phyloP scores from a whole-genome alignment of 1,139 yeast species.

The Magnusiomyces ingens region DNA sequence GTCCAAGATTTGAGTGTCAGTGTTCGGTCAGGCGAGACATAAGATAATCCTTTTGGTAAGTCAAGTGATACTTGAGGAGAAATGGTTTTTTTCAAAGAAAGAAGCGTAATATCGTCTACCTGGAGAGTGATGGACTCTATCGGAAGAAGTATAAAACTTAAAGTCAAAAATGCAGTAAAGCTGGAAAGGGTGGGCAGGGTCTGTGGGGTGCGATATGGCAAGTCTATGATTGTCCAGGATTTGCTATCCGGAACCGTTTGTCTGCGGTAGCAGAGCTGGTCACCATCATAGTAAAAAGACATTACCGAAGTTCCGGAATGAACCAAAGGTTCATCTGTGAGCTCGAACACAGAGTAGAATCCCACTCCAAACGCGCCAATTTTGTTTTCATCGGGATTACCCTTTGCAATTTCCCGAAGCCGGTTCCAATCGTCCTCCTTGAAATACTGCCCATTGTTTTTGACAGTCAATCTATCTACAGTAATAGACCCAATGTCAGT shows the following conservation, averaged over 20 bases:
- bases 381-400: conserved; percentile 83
- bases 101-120: conserved; percentile 28
- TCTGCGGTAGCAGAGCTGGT: conserved; percentile 34
- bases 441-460: conserved; percentile 35
- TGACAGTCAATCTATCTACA: conserved; percentile 29
- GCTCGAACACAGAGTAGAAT: conserved; percentile 95
- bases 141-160: conserved; percentile 35
- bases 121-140: conserved; percentile 28
- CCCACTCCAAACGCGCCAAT: conserved; percentile 99
- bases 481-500: conserved; percentile 27
- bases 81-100: conserved; percentile 27
- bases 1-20: conserved; percentile 24
- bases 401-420: conserved; percentile 38
- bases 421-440: conserved; percentile 37
- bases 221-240: conserved; percentile 36
- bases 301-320: conserved; percentile 36
- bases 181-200: conserved; percentile 31
- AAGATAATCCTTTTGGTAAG: conserved; percentile 26
- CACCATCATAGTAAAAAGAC: conserved; percentile 37
- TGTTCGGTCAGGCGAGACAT: conserved; percentile 26
- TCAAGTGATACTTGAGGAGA: conserved; percentile 23
- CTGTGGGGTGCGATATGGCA: conserved; percentile 32
- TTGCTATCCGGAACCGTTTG: conserved; percentile 20
- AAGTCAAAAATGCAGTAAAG: conserved; percentile 36
- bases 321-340: conserved; percentile 62